phyloP scores from a whole-genome alignment of 495 filamentous ascomycete genomes.

The Lophiotrema nucula region DNA sequence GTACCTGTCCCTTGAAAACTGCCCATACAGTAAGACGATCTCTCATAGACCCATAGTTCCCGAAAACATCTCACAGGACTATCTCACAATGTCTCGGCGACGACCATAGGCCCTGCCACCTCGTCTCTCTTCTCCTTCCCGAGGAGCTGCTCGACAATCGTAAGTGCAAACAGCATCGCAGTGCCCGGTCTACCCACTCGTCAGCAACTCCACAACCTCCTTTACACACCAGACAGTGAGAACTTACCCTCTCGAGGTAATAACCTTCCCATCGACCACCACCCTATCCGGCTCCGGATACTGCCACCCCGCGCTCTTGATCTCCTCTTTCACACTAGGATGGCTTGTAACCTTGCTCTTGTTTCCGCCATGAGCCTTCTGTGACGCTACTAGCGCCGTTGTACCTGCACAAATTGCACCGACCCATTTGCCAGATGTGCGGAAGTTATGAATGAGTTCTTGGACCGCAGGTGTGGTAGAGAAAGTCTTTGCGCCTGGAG shows the following conservation, averaged over 20 bases:
- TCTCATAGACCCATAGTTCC: too few species aligned
- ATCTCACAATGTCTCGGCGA: conserved; percentile 29
- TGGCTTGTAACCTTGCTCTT: conserved; percentile 34
- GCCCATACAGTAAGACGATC: too few species aligned
- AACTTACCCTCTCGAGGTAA: conserved; percentile 38
- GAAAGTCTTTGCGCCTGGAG: conserved; percentile 34
- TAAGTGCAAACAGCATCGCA: conserved; percentile 36
- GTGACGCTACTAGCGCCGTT: conserved; percentile 32
- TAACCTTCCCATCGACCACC: conserved; percentile 32
- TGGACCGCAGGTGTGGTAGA: conserved; percentile 10
- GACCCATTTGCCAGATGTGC: conserved; percentile 21
- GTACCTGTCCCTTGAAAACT: too few species aligned
- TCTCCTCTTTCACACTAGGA: conserved; percentile 35
- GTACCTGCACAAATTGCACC: conserved; percentile 38
- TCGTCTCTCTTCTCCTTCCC: conserved; percentile 40
- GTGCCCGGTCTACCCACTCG: conserved; percentile 33
- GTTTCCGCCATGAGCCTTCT: conserved; percentile 6
- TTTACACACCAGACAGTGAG: too few species aligned
- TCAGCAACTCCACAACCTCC: conserved; percentile 3
- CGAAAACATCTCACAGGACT: too few species aligned
- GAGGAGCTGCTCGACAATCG: conserved; percentile 34
- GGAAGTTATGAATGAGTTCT: conserved; percentile 24
- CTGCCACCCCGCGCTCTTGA: conserved; percentile 33
- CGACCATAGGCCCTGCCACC: conserved; percentile 36
- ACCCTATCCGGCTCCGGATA: conserved; percentile 36